Percentiles rank a stretch among this genome's conserved stretches.
Conservation (phyloP, 306 rosid species). For the Malus fusca region DNA sequence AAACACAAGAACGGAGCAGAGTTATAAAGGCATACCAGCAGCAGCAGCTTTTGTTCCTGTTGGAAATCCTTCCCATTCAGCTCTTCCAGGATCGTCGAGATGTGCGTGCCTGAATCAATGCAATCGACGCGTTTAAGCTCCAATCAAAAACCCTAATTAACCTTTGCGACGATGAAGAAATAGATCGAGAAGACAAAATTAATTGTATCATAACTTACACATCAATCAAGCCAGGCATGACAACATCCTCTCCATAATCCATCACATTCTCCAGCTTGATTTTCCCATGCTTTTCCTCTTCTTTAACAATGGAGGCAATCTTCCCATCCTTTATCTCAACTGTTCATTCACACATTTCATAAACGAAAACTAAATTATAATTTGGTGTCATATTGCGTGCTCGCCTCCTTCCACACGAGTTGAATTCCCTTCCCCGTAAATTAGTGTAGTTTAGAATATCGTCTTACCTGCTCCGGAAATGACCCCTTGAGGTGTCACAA, state of each 20-base stretch:
- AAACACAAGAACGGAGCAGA: background rate
- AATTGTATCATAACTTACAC: conserved; percentile 44
- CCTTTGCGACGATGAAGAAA: background rate
- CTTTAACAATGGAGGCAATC: conserved; percentile 54
- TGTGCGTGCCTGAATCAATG: conserved; percentile 65
- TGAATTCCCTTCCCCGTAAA: too few relatives aligned
- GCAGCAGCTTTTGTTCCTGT: conserved; percentile 94
- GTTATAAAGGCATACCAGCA: conserved; percentile 51
- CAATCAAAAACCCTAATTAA: background rate
- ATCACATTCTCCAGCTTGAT: conserved; percentile 34
- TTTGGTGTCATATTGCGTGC: background rate
- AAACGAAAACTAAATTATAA: background rate
- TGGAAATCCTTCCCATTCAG: conserved; percentile 93
- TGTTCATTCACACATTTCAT: conserved; percentile 28
- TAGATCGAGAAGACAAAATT: background rate
- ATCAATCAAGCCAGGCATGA: conserved; percentile 94
- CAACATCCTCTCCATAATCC: conserved; percentile 76
- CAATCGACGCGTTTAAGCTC: background rate
- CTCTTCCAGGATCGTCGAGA: conserved; percentile 92
- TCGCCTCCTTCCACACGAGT: too few relatives aligned
- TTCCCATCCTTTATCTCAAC: conserved; percentile 79
- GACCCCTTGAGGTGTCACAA: conserved; percentile 73
- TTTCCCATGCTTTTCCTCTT: conserved; percentile 33
- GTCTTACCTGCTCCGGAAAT: conserved; percentile 77
- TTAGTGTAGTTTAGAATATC: background rate